Evolutionary conservation across 371 early-diverging fungal species (phyloP).

Genomic region (Saksenaea vasiformis): DNA sequence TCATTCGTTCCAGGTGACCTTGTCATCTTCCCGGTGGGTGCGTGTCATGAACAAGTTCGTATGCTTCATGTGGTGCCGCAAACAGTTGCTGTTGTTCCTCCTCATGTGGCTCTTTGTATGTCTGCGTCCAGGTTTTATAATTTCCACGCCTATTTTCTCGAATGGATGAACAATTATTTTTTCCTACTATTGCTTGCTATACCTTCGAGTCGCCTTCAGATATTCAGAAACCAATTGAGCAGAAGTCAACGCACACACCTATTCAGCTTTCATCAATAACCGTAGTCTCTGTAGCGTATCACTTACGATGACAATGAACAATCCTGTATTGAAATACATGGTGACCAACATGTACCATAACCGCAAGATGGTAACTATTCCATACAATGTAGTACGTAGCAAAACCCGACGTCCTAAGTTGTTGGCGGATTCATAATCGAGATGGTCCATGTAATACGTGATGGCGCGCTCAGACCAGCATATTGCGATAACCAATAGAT

Average conservation of each 20-base stretch:
- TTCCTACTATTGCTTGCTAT: not conserved
- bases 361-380: constrained; percentile 27
- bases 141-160: not conserved
- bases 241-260: constrained; percentile 7
- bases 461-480: constrained; percentile 35
- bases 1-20: not conserved
- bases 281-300: not conserved
- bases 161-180: not conserved
- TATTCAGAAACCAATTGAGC: constrained; percentile 9
- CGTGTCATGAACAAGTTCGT: not conserved
- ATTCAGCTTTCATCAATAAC: not conserved
- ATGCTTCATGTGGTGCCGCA: not conserved
- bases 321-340: constrained; percentile 42
- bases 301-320: constrained; percentile 36
- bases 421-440: not conserved
- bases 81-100: constrained; percentile 3
- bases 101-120: constrained; percentile 1
- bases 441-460: constrained; percentile 22
- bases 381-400: constrained; percentile 24
- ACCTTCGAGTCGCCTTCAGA: constrained; percentile 2
- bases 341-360: constrained; percentile 41
- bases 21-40: not conserved
- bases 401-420: constrained; percentile 3
- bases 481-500: constrained; percentile 26
- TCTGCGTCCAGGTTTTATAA: not conserved